Conservation (phyloP, 2,329 filamentous ascomycete species). For the Paraconiothyrium sp. region DNA sequence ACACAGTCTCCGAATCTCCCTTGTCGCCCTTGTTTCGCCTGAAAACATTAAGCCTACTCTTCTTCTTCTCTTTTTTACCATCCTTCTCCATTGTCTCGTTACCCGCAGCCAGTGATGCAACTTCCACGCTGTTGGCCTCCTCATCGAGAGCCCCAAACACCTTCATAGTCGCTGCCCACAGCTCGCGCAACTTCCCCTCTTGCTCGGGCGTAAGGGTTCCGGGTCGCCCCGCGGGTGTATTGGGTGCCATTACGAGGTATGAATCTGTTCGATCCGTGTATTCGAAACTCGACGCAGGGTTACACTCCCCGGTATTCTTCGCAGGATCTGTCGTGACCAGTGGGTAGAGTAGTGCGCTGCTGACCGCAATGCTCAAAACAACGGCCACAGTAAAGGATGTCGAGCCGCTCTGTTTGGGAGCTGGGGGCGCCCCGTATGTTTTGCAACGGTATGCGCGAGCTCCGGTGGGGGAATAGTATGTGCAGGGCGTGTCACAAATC, state of each 20-base stretch:
- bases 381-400: conserved; percentile 38
- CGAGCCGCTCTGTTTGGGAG: conserved; percentile 36
- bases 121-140: conserved; percentile 34
- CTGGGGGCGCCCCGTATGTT: conserved; percentile 14
- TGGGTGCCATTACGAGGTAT: conserved; percentile 52
- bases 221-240: conserved; percentile 73
- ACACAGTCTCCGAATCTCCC: conserved; percentile 52
- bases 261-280: conserved; percentile 37
- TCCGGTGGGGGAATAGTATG: conserved; percentile 17
- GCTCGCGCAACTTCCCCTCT: conserved; percentile 84
- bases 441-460: conserved; percentile 25
- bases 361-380: conserved; percentile 44
- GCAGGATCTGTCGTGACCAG: conserved; percentile 24
- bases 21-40: conserved; percentile 65
- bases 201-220: conserved; percentile 91
- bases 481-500: conserved; percentile 25
- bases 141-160: conserved; percentile 72
- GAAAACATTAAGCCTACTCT: conserved; percentile 77
- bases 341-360: conserved; percentile 42
- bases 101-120: conserved; percentile 21
- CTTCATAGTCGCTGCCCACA: conserved; percentile 81
- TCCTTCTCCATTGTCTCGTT: conserved; percentile 32
- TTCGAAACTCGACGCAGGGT: conserved; percentile 29
- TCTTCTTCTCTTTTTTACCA: conserved; percentile 71
- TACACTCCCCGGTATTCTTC: conserved; percentile 18